Evolutionary conservation across 345 rosid species (phyloP), one percentile per base, ranked within the genome.

Genomic region (Eucalyptus regnans): DNA sequence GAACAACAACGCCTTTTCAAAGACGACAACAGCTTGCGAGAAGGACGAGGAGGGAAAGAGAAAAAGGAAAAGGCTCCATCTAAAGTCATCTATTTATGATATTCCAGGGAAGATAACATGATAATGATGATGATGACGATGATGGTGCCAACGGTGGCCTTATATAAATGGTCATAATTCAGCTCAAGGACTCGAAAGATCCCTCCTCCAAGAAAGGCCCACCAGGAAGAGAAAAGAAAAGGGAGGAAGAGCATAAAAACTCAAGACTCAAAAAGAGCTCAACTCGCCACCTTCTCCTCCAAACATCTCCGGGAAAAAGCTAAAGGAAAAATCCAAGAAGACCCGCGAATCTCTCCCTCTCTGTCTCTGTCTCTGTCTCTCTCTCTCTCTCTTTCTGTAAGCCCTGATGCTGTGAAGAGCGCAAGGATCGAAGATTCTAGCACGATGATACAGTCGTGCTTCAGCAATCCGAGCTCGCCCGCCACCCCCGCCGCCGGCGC

Each of bases 381-480:
- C 20, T 51, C 7, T 6, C 43, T 29, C 43, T n/a, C n/a, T 68
- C 80, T 31, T 29, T 66, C 41, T 68, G 62, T 20, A 17, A 33
- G 11, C 44, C 9, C 29, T 20, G 23, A 41, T 76, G 84, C 84
- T 76, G 84, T 41, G 84, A 76, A 41, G 84, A 76, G 84, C 84
- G 11, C 48, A 20, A 76, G 84, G 48, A 76, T 25, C 86, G 51
- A 87, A 91, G 86, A 51, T n/a, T 51, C 31, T 4, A 54, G 87
- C 64, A 89, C 87, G 64, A 94, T 94, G 94, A 91, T 94, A 87
- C 93, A 94, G 86, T 87, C 92, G 88, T 94, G 95, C 87, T 93
- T 94, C 91, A 92, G 93, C 90, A 90, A 91, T 27, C 91, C 95
- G 51, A 91, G 87, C 91, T 91, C 91, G 31, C 27, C 83, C 23